Evolutionary conservation across 2,329 filamentous ascomycete genomes (phyloP), one percentile per base, ranked within the genome.

Genomic region (Akanthomyces muscarius): DNA sequence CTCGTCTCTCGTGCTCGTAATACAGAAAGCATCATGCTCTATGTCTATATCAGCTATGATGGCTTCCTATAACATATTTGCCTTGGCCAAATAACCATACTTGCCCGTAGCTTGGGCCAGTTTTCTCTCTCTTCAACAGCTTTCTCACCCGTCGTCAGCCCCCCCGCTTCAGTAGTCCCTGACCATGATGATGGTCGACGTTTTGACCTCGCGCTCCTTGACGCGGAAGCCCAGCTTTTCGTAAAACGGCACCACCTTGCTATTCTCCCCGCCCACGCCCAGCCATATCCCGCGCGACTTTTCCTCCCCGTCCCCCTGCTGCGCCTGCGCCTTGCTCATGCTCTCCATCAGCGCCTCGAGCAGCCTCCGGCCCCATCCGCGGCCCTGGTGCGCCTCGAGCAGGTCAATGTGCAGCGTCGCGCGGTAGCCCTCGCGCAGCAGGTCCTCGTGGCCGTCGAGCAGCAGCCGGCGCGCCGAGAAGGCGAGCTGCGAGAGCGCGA

Each of bases 351-450:
- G 80, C 64, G 54, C 64, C 51, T 76, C 74, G 55, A 80, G 71
- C 71, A 79, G 61, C 71, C 70, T 70, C 62, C 74, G 68, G 5
- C 81, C 80, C 79, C 79, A 82, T 1, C 80, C 80, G 33, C 69
- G 64, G 0, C 74, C 73, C 72, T 80, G 78, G 67, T 69, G 78
- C 63, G 63, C 68, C 33, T 73, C 73, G 62, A 83, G 69, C 66
- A 83, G 64, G 65, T 83, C 78, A 58, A 83, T 80, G 69, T 83
- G 81, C 79, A 83, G 75, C 63, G 79, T 82, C 4, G 75, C 79
- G 63, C 74, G 69, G 66, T 75, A 80, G 56, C 66, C 66, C 25
- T 66, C 63, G 18, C 69, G 72, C 52, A 79, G 64, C 56, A 72
- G 42, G 51, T 72, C 73, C 64, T 69, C 71, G 64, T 75, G 77